These are phyloP conservation scores for Entonaema liquescens DNA, from an alignment of 495 filamentous ascomycete genomes.

Conservation along the genomic window DNA sequence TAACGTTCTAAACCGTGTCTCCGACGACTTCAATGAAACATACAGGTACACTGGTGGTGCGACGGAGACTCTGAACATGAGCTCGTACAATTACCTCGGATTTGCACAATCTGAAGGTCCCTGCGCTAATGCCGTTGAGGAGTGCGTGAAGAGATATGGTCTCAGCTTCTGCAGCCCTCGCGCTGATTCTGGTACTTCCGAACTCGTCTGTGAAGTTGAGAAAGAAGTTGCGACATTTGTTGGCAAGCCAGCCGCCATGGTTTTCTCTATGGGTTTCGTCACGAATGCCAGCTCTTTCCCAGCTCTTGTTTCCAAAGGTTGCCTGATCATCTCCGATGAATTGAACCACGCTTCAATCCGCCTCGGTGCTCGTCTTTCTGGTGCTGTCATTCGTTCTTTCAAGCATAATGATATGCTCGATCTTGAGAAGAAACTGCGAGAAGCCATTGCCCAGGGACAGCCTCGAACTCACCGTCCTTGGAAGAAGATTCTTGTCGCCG, in stretches of 20 bases:
- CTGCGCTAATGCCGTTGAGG: conserved; percentile 93
- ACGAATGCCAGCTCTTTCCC: conserved; percentile 94
- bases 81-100: conserved; percentile 98
- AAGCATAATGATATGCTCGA: conserved; percentile 96
- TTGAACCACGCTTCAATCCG: conserved; percentile 98
- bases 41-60: conserved; percentile 88
- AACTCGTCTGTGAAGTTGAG: conserved; percentile 88
- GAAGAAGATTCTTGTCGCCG: conserved; percentile 97
- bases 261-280: conserved; percentile 98
- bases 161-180: conserved; percentile 82
- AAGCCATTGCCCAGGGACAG: conserved; percentile 94
- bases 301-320: conserved; percentile 88
- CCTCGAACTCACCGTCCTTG: conserved; percentile 96
- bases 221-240: conserved; percentile 88
- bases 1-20: conserved; percentile 86
- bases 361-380: conserved; percentile 90
- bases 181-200: conserved; percentile 84
- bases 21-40: conserved; percentile 85
- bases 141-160: conserved; percentile 82
- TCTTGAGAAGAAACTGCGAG: conserved; percentile 82
- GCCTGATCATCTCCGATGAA: conserved; percentile 93
- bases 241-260: conserved; percentile 91
- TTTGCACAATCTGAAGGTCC: conserved; percentile 98
- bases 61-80: conserved; percentile 98
- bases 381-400: conserved; percentile 93